Conservation (phyloP, 176 grass and related monocot species). For the Cenchrus purpureus region DNA sequence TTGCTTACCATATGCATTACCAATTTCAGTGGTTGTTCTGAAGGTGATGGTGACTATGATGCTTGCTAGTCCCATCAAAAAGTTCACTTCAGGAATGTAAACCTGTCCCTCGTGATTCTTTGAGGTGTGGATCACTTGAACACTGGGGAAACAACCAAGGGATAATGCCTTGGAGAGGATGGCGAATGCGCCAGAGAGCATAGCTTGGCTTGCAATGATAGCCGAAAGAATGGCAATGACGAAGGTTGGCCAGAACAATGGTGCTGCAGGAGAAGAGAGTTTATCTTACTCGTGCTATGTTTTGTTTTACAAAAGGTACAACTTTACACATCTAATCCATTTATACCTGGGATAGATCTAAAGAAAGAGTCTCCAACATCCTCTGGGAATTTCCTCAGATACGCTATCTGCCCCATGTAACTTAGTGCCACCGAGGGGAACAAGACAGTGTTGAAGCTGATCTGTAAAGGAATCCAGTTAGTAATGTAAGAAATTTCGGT, state of each 20-base stretch:
- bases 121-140: slow-evolving; percentile 80
- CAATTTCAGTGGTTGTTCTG: slow-evolving; percentile 64
- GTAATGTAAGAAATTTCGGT: slow-evolving; percentile 18
- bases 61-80: slow-evolving; percentile 78
- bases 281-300: not conserved
- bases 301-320: slow-evolving; percentile 4
- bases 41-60: slow-evolving; percentile 69
- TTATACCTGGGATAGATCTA: slow-evolving; percentile 77
- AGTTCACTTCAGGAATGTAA: slow-evolving; percentile 92
- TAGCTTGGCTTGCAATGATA: slow-evolving; percentile 89
- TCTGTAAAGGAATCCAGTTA: slow-evolving; percentile 45
- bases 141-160: slow-evolving; percentile 79
- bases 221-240: slow-evolving; percentile 63
- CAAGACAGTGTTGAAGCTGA: slow-evolving; percentile 71
- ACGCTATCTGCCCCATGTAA: slow-evolving; percentile 79
- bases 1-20: slow-evolving; percentile 74
- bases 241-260: slow-evolving; percentile 78
- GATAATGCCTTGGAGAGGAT: slow-evolving; percentile 83
- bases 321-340: not conserved
- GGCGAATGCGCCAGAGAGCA: slow-evolving; percentile 78
- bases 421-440: slow-evolving; percentile 73
- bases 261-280: slow-evolving; percentile 39
- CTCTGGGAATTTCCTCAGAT: slow-evolving; percentile 57
- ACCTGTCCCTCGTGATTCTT: slow-evolving; percentile 71
- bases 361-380: slow-evolving; percentile 72